Conservation (phyloP, 2,329 filamentous ascomycete species). For the Sarocladium strictum region DNA sequence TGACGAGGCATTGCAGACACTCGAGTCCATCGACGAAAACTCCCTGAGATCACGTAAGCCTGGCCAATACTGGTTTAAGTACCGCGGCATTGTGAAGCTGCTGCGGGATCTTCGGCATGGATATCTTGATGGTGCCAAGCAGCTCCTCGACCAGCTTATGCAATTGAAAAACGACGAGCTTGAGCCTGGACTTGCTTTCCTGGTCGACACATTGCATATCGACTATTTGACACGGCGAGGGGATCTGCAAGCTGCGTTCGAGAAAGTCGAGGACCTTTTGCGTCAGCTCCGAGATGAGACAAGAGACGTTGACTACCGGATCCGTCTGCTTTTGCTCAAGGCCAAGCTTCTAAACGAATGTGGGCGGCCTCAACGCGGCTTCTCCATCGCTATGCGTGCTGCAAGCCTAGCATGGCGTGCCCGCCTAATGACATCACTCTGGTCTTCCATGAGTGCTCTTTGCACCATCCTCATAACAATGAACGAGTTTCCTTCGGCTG, state of each 20-base stretch:
- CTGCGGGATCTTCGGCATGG: slow-evolving; percentile 54
- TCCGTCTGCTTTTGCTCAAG: slow-evolving; percentile 69
- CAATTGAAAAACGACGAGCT: slow-evolving; percentile 45
- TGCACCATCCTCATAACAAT: slow-evolving; percentile 63
- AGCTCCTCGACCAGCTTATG: slow-evolving; percentile 45
- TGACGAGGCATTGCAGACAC: slow-evolving; percentile 50
- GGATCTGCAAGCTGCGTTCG: slow-evolving; percentile 41
- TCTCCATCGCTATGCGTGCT: slow-evolving; percentile 71
- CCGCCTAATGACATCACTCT: slow-evolving; percentile 62
- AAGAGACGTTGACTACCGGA: slow-evolving; percentile 55
- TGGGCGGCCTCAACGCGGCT: slow-evolving; percentile 65
- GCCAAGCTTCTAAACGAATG: slow-evolving; percentile 62
- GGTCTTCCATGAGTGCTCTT: slow-evolving; percentile 64
- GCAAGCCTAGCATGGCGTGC: slow-evolving; percentile 67
- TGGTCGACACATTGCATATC: slow-evolving; percentile 46
- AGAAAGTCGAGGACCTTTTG: slow-evolving; percentile 40
- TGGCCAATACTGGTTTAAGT: slow-evolving; percentile 66
- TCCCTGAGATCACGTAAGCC: slow-evolving; percentile 68
- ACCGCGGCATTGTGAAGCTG: slow-evolving; percentile 60
- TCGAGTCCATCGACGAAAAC: slow-evolving; percentile 47
- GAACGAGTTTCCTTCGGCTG: slow-evolving; percentile 63
- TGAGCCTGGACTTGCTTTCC: slow-evolving; percentile 45
- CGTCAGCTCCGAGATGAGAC: slow-evolving; percentile 36
- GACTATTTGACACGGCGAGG: slow-evolving; percentile 44
- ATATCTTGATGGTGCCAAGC: slow-evolving; percentile 44